Base-by-base conservation (phyloP, 257 asterid genomes). In the Rubia yunnanensis region DNA sequence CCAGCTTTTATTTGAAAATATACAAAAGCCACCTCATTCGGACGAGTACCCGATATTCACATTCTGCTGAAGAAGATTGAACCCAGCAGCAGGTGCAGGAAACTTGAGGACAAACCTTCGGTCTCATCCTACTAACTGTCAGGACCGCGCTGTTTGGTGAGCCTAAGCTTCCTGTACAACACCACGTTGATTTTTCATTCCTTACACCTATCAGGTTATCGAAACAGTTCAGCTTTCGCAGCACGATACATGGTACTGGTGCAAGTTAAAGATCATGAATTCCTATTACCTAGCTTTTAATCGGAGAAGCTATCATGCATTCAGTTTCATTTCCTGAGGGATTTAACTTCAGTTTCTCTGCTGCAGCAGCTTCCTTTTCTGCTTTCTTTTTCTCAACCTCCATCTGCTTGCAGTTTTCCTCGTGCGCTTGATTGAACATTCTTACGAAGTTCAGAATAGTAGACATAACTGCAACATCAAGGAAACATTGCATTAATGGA, bases 331-430 rank as follows among this genome's bases (percentile, higher is more conserved):
- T 74, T 35, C 55, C 64, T 14, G 87, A 53, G 72, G 78, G 73
- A 50, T 82, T 75, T 57, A 70, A 66, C 82, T 83, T 83, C 70
- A 35, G 58, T 73, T 70, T 78, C 77, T 78, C 95, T 20, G 77
- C 56, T 60, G 57, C 57, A 49, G 87, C 73, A 64, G 84, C 92
- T 84, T 88, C 95, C 77, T 88, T 91, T 81, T 86, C 96, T 55
- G 95, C 95, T 81, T 91, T 91, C 91, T 84, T 91, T 69, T 66
- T 85, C 75, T 91, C 96, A 3, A 73, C 67, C 76, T 88, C 98
- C 67, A 83, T 63, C 81, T 85, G 95, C 87, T 91, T 91, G 82
- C 89, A 85, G 76, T 88, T 91, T 64, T 91, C 98, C 67, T 85
- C 91, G 1, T 85, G 85, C 60, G 94, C 77, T 83, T 77, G 73